Evolutionary conservation across 768 basidiomycete genomes (phyloP).

Genomic region (Psilocybe cyanescens): DNA sequence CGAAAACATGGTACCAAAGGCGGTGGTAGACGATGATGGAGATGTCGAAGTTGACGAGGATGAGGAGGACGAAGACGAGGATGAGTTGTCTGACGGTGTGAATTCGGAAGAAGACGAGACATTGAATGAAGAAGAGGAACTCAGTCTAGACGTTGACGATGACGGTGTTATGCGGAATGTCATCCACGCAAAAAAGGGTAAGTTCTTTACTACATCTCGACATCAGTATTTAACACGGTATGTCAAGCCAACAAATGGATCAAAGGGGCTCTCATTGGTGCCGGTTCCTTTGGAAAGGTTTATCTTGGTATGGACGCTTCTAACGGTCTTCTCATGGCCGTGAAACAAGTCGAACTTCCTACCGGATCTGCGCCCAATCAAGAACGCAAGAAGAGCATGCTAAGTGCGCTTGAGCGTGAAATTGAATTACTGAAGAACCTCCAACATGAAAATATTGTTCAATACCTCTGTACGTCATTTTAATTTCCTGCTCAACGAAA

Average conservation of each 20-base stretch:
- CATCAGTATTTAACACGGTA: background rate
- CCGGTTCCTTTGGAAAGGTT: conserved; percentile 94
- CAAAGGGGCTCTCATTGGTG: conserved; percentile 93
- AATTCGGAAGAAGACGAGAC: conserved; percentile 46
- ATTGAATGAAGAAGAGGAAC: conserved; percentile 47
- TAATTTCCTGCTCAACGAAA: background rate
- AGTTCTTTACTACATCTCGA: background rate
- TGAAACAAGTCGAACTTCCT: conserved; percentile 95
- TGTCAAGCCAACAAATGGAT: conserved; percentile 89
- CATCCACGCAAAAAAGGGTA: conserved; percentile 32
- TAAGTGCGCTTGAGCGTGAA: conserved; percentile 89
- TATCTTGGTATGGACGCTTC: conserved; percentile 95
- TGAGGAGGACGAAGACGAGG: conserved; percentile 44
- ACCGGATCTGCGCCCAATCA: conserved; percentile 84
- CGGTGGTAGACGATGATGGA: conserved; percentile 36
- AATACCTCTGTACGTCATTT: conserved; percentile 84
- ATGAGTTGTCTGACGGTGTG: conserved; percentile 49
- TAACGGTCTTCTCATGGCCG: conserved; percentile 91
- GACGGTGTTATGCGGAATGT: conserved; percentile 41
- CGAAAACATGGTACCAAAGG: conserved; percentile 36
- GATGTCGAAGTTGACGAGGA: conserved; percentile 28
- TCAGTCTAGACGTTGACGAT: conserved; percentile 37
- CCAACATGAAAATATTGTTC: conserved; percentile 96
- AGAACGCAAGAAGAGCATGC: conserved; percentile 93
- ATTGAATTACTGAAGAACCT: conserved; percentile 92